These are phyloP conservation scores for Teunomyces panamensis DNA, from an alignment of 805 yeast genomes.

Conservation along the genomic window DNA sequence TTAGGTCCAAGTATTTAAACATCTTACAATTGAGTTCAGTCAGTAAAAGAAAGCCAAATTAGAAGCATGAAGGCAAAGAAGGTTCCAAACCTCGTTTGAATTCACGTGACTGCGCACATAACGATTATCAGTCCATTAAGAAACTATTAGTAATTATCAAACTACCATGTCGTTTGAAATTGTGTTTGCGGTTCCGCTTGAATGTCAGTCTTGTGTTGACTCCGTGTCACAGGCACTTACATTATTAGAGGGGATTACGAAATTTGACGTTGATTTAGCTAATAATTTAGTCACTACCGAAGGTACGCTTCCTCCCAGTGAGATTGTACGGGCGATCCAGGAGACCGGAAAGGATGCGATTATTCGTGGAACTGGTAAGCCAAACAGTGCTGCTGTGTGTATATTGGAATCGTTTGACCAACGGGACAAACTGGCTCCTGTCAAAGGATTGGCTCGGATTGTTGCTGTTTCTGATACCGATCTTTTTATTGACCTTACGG, in stretches of 20 bases:
- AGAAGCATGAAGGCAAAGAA: no score
- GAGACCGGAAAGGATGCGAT: constrained; percentile 83
- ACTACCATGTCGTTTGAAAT: constrained; percentile 43
- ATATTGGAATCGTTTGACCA: constrained; percentile 72
- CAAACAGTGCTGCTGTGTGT: constrained; percentile 88
- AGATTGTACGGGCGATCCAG: constrained; percentile 65
- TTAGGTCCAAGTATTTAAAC: no score
- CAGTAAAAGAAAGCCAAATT: no score
- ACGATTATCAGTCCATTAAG: neutral
- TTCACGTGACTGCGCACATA: neutral
- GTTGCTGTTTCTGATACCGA: constrained; percentile 61
- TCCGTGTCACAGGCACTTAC: constrained; percentile 55
- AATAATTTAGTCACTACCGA: constrained; percentile 62
- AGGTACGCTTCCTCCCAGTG: constrained; percentile 76
- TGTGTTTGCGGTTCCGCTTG: constrained; percentile 83
- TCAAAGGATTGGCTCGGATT: constrained; percentile 83
- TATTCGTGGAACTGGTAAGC: constrained; percentile 84
- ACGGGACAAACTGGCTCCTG: constrained; percentile 50
- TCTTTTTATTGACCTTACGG: constrained; percentile 68
- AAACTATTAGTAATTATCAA: neutral
- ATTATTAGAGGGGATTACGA: constrained; percentile 47
- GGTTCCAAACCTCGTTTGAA: neutral
- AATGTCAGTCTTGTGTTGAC: constrained; percentile 69
- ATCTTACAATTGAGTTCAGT: no score
- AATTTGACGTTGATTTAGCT: constrained; percentile 54